Percentiles rank a stretch among this genome's conserved stretches.
Evolutionary conservation across 768 basidiomycete species (phyloP).

Genomic region (Calvatia gigantea): DNA sequence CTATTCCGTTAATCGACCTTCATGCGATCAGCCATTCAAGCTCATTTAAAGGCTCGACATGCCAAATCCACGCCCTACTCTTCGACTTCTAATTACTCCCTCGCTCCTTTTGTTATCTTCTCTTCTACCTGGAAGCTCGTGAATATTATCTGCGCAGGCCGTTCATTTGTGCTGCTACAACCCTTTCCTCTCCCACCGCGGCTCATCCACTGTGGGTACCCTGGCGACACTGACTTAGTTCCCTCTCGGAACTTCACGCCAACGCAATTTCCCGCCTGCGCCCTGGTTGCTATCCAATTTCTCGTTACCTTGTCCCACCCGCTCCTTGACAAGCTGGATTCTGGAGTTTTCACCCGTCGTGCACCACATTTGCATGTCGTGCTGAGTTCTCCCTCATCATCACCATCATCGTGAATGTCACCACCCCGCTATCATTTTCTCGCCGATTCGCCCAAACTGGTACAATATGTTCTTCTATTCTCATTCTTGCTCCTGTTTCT

Average conservation of each 20-base stretch:
- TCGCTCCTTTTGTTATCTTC: background rate
- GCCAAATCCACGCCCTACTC: background rate
- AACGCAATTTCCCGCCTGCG: background rate
- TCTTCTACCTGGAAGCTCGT: background rate
- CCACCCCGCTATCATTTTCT: background rate
- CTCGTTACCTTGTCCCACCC: background rate
- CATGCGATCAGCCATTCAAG: background rate
- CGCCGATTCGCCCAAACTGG: background rate
- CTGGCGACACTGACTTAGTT: background rate
- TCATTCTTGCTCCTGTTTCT: background rate
- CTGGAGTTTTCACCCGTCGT: background rate
- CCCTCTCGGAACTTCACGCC: background rate
- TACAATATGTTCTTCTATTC: constrained; percentile 4
- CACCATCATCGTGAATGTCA: constrained; percentile 8
- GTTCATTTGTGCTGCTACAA: background rate
- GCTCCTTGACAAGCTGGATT: background rate
- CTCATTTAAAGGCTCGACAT: constrained; percentile 4
- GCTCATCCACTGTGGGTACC: background rate
- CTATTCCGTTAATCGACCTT: constrained; percentile 9
- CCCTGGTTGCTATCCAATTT: background rate
- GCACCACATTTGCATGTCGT: background rate
- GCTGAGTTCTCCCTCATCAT: background rate
- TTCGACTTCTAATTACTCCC: constrained; percentile 1
- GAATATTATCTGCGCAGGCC: background rate
- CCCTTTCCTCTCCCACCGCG: background rate